Conservation (phyloP, 371 early-diverging fungal species). For the Apophysomyces sp. region DNA sequence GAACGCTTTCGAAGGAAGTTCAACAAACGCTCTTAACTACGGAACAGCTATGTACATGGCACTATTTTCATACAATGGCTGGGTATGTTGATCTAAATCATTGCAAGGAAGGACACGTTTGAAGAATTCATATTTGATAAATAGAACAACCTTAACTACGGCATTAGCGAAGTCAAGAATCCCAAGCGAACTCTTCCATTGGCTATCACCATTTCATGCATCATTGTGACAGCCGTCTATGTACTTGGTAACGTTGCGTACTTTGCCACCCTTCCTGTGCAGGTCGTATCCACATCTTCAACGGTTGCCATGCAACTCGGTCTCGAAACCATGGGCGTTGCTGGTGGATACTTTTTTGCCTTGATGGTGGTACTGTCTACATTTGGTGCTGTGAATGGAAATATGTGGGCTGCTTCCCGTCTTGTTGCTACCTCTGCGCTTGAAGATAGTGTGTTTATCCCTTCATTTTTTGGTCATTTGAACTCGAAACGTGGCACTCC, state of each 20-base stretch:
- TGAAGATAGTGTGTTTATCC: constrained; percentile 49
- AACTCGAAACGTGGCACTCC: constrained; percentile 43
- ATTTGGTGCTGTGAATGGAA: constrained; percentile 44
- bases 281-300: constrained; percentile 23
- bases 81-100: constrained; percentile 14
- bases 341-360: constrained; percentile 53
- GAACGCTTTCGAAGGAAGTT: constrained; percentile 33
- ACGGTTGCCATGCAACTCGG: constrained; percentile 52
- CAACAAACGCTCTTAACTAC: constrained; percentile 49
- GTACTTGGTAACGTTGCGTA: constrained; percentile 63
- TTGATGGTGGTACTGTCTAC: constrained; percentile 53
- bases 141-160: constrained; percentile 64
- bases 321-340: constrained; percentile 44
- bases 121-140: constrained; percentile 1
- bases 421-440: constrained; percentile 38
- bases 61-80: constrained; percentile 60
- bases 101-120: background rate
- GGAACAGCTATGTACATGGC: constrained; percentile 61
- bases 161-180: constrained; percentile 61
- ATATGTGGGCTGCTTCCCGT: constrained; percentile 47
- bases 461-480: constrained; percentile 36
- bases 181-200: constrained; percentile 52
- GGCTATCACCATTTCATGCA: constrained; percentile 51
- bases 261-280: constrained; percentile 50
- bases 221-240: constrained; percentile 51